Percentiles rank a stretch among this genome's conserved stretches.
Conservation (phyloP, 192 early-diverging fungal genomes). For the Coemansia aciculifera region DNA sequence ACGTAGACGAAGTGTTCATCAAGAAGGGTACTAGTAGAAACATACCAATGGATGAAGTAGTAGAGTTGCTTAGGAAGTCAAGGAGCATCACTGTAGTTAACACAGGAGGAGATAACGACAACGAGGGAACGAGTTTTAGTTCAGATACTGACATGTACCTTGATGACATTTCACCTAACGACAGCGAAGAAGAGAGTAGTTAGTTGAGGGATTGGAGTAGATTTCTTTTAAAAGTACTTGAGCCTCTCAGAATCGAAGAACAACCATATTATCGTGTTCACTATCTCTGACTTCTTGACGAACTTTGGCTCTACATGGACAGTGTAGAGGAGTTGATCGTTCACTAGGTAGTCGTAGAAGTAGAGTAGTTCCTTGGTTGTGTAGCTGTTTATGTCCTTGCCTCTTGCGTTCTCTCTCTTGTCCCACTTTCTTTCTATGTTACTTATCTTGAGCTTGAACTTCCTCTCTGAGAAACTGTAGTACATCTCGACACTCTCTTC, state of each 20-base stretch:
- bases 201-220: neutral
- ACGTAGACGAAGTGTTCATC: neutral
- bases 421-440: neutral
- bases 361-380: neutral
- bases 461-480: conserved; percentile 13
- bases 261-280: neutral
- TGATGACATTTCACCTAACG: neutral
- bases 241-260: neutral
- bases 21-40: neutral
- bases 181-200: neutral
- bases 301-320: neutral
- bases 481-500: conserved; percentile 1
- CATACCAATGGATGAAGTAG: neutral
- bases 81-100: neutral
- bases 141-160: neutral
- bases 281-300: neutral
- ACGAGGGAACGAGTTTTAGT: neutral
- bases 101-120: neutral
- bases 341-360: neutral
- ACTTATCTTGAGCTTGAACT: conserved; percentile 13
- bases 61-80: neutral
- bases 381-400: conserved; percentile 14
- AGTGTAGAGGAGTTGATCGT: neutral
- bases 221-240: neutral
- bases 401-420: conserved; percentile 7